phyloP scores from a whole-genome alignment of 176 grass and related monocot species.

The Hordeum marinum region DNA sequence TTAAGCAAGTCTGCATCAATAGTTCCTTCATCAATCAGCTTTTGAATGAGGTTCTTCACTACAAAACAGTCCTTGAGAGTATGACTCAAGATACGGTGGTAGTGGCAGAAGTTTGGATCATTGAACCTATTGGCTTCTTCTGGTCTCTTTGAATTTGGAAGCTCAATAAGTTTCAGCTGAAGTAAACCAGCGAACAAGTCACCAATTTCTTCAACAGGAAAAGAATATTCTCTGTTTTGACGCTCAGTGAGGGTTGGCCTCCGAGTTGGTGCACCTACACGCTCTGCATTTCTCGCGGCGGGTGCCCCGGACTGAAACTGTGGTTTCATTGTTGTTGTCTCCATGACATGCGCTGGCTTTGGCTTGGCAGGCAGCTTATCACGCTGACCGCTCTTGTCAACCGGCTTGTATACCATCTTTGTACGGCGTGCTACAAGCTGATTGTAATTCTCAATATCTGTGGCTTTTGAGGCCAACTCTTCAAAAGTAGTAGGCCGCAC shows the following conservation, averaged over 20 bases:
- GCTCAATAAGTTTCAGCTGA: neutral
- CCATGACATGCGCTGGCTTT: neutral
- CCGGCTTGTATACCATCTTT: neutral
- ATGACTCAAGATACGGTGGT: neutral
- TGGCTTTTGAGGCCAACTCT: neutral
- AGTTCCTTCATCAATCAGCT: too few relatives aligned
- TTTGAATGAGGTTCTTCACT: neutral
- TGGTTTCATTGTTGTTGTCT: rapidly evolving
- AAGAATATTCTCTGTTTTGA: neutral
- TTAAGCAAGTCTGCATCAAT: neutral
- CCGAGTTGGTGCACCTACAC: rapidly evolving
- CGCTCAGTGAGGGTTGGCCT: neutral
- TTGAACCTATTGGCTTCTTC: neutral
- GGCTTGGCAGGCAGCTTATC: neutral
- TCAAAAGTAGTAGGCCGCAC: too few relatives aligned
- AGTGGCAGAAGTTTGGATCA: neutral
- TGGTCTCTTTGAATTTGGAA: neutral
- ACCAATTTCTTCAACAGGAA: neutral
- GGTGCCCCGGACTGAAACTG: neutral
- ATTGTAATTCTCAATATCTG: neutral
- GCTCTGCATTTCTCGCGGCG: neutral
- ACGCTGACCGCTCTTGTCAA: neutral
- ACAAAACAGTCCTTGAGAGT: neutral
- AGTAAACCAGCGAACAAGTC: neutral
- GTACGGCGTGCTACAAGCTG: neutral